These are phyloP conservation scores for Candida chauliodis DNA, from an alignment of 805 yeast genomes.

Conservation along the genomic window DNA sequence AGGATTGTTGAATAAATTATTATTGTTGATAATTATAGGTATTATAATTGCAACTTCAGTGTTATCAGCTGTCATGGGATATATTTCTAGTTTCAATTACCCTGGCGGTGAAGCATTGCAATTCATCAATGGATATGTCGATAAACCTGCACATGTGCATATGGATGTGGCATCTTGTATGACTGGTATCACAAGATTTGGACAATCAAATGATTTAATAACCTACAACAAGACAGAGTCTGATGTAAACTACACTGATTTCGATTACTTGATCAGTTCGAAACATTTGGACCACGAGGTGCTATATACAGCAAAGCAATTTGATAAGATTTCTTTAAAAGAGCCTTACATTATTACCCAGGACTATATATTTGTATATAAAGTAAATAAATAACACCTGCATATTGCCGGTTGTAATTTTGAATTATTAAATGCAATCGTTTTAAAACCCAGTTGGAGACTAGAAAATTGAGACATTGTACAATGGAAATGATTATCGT, in stretches of 20 bases:
- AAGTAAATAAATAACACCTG: not conserved
- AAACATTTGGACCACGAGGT: not conserved
- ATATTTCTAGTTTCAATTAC: slow-evolving; percentile 70
- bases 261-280: slow-evolving; percentile 2
- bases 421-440: too few species aligned
- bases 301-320: slow-evolving; percentile 1
- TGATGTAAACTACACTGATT: not conserved
- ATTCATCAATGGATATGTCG: slow-evolving; percentile 45
- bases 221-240: slow-evolving; percentile 79
- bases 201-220: slow-evolving; percentile 46
- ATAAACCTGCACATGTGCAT: slow-evolving; percentile 47
- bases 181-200: slow-evolving; percentile 82
- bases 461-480: too few species aligned
- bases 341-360: slow-evolving; percentile 1
- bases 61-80: slow-evolving; percentile 50
- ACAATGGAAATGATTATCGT: too few species aligned
- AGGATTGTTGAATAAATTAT: slow-evolving; percentile 23
- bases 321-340: not conserved
- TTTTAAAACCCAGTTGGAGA: too few species aligned
- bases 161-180: slow-evolving; percentile 78
- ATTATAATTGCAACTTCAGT: slow-evolving; percentile 27
- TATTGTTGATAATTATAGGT: slow-evolving; percentile 22
- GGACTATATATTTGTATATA: not conserved
- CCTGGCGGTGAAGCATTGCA: slow-evolving; percentile 83
- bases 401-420: too few species aligned